Evolutionary conservation across 2,329 filamentous ascomycete species (phyloP).

Genomic region (Arthrinium puccinioides): DNA sequence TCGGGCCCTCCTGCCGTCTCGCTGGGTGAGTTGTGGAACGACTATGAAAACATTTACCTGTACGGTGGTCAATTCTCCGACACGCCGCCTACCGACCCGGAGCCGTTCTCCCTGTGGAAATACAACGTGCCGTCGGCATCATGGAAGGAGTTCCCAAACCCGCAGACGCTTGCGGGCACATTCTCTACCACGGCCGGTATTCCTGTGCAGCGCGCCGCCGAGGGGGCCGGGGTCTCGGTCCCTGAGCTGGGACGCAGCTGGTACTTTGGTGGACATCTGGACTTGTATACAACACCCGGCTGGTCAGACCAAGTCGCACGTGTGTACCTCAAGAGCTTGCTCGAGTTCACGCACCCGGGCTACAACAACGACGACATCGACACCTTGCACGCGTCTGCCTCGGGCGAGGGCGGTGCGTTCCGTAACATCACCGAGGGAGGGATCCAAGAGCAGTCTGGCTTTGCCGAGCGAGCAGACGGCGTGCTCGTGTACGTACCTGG

Average conservation of each 20-base stretch:
- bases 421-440: constrained; percentile 69
- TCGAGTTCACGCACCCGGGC: constrained; percentile 71
- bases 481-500: constrained; percentile 67
- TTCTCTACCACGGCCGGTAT: constrained; percentile 49
- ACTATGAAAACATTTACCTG: constrained; percentile 60
- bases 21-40: constrained; percentile 70
- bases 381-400: constrained; percentile 45
- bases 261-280: constrained; percentile 74
- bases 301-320: constrained; percentile 60
- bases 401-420: constrained; percentile 56
- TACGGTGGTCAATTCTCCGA: constrained; percentile 72
- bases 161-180: constrained; percentile 55
- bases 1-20: constrained; percentile 65
- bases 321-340: constrained; percentile 65
- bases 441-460: constrained; percentile 56
- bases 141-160: constrained; percentile 58
- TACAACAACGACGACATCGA: constrained; percentile 57
- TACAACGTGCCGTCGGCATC: constrained; percentile 52
- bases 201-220: constrained; percentile 60
- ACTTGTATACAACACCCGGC: constrained; percentile 48
- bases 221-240: constrained; percentile 66
- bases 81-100: constrained; percentile 47
- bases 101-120: constrained; percentile 59
- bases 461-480: constrained; percentile 68
- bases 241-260: constrained; percentile 64